Evolutionary conservation across 805 yeast species (phyloP).

Genomic region (Candida saitoana): DNA sequence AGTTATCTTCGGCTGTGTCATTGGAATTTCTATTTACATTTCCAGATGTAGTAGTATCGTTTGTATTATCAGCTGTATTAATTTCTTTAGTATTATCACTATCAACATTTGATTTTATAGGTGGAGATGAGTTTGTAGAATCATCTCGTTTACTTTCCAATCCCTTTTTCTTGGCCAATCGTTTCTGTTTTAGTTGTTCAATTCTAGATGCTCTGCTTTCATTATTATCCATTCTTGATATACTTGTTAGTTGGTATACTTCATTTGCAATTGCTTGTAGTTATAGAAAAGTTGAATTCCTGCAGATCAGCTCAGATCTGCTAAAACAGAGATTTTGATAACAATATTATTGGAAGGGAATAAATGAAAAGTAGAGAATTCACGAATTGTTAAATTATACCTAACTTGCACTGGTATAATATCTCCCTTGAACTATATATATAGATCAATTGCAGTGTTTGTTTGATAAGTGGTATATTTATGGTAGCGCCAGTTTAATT

Average conservation of each 20-base stretch:
- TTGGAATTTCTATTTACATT: neutral
- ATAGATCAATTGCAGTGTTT: too few species aligned
- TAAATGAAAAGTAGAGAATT: too few species aligned
- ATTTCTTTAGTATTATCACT: neutral
- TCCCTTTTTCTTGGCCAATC: constrained; percentile 4
- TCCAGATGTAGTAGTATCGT: neutral
- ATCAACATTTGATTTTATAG: neutral
- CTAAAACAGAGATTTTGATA: too few species aligned
- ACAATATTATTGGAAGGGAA: too few species aligned
- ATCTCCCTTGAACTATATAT: too few species aligned
- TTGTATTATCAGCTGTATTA: neutral
- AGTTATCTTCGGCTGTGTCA: neutral
- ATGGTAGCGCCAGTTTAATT: constrained; percentile 1
- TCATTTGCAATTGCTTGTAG: too few species aligned
- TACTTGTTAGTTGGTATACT: too few species aligned
- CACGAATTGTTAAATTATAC: too few species aligned
- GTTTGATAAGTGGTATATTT: neutral
- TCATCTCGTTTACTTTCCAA: neutral
- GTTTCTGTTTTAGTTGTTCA: constrained; percentile 6
- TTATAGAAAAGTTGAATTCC: too few species aligned
- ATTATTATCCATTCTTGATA: neutral
- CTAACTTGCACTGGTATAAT: too few species aligned
- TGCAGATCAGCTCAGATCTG: too few species aligned
- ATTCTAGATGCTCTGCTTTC: constrained; percentile 2
- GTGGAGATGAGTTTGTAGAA: neutral